These are phyloP conservation scores for Gracilariopsis chorda DNA, from an alignment of 23 red algal species.

Conservation along the genomic window DNA sequence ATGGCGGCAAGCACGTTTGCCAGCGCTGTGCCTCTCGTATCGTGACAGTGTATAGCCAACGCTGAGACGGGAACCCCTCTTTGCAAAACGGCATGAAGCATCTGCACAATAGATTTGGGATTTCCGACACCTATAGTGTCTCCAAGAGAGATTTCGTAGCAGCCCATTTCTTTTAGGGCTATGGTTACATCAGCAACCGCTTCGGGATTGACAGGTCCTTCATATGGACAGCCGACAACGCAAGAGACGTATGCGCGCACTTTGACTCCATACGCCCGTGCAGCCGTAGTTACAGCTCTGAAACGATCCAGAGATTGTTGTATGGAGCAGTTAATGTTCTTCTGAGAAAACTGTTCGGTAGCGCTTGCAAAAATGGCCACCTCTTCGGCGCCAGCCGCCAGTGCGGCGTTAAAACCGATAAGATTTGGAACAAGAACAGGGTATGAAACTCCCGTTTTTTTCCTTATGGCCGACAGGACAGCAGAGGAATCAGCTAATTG, in stretches of 20 bases:
- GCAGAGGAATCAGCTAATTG: conserved; percentile 80
- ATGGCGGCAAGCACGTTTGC: conserved; percentile 86
- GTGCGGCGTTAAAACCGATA: conserved; percentile 62
- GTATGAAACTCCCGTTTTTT: conserved; percentile 36
- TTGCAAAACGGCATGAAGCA: conserved; percentile 42
- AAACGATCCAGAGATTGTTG: conserved; percentile 64
- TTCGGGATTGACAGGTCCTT: conserved; percentile 58
- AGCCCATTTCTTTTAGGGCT: conserved; percentile 82
- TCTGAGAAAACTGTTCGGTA: conserved; percentile 74
- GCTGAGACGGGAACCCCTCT: conserved; percentile 33
- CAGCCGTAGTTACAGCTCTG: conserved; percentile 16
- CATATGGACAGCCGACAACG: conserved; percentile 89
- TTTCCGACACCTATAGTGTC: conserved; percentile 94
- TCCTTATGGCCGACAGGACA: conserved; percentile 40
- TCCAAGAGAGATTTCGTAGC: conserved; percentile 94
- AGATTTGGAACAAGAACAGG: conserved; percentile 92
- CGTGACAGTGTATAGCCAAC: conserved; percentile 91
- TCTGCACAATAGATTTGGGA: conserved; percentile 61
- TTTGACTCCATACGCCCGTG: conserved; percentile 3
- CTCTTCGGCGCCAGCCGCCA: conserved; percentile 62
- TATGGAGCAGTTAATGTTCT: conserved; percentile 85
- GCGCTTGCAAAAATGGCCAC: conserved; percentile 90
- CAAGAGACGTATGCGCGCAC: conserved; percentile 91
- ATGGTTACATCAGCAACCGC: conserved; percentile 68
- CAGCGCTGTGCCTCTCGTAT: conserved; percentile 87